Evolutionary conservation across 352 stramenopile species (phyloP), one percentile per base, ranked within the genome.

Genomic region (Phytopythium litorale): DNA sequence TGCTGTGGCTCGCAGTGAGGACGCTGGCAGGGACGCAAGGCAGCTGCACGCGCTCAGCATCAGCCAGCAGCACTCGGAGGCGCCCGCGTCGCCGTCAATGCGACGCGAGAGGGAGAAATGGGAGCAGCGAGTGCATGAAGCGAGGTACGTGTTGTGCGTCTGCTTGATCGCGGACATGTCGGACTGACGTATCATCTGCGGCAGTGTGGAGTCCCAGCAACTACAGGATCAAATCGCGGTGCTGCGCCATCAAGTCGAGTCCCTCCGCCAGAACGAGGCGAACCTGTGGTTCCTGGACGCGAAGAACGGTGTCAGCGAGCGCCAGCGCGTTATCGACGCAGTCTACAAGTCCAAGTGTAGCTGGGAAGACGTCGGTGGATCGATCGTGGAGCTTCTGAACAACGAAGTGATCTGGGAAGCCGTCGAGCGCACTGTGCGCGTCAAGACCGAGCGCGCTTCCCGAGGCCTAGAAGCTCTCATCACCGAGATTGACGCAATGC

Each of bases 101-200:
- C 70, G 73, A 32, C 75, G 76, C 43, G 79, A 89, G 50, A 85
- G 85, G 46, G 80, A 89, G 32, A 89, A 89, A 43, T 88, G 76
- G 76, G 79, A 89, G 56, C 66, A 89, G 35, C 75, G 75, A 4
- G 73, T 71, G 3, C 50, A 63, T 46, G 79, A 91, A 70, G 75
- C 82, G 16, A 64, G 63, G 76, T 85, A 48, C 38, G 21, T 12
- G 13, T 52, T 7, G 8, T 19, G 4, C 51, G 25, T 19, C 6
- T 60, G 32, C 40, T 23, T 42, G 13, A 49, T n/a, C 58, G 28
- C 8, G 35, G 16, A 15, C 35, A 16, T 40, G 15, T 12, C 63
- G 28, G 56, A 21, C 23, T 54, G 21, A 54, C 25, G 16, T 37
- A 16, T n/a, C 7, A 19, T 18, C 21, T 28, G 38, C 59, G 55